These are phyloP conservation scores for Cladosporium sphaerospermum DNA, from an alignment of 2,329 filamentous ascomycete genomes.

Conservation along the genomic window DNA sequence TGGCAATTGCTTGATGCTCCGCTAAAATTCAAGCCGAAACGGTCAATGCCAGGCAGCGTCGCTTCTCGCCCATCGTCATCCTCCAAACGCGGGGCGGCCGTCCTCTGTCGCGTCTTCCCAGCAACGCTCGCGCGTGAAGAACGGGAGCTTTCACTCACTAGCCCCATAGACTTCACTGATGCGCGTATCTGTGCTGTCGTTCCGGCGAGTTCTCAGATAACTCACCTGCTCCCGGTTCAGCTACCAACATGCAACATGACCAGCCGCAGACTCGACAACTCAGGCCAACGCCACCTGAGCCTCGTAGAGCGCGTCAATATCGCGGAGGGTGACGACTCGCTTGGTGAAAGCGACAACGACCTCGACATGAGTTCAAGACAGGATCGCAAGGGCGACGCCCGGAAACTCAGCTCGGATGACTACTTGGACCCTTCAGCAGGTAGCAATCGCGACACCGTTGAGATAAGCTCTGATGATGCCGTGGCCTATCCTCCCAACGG, in stretches of 20 bases:
- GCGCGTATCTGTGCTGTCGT: no score
- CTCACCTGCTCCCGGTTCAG: no score
- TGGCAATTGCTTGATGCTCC: not conserved
- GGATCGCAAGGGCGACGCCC: not conserved
- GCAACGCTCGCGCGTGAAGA: no score
- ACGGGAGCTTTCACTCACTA: no score
- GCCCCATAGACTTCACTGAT: no score
- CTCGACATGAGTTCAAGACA: constrained; percentile 11
- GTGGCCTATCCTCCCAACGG: not conserved
- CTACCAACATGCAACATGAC: constrained; percentile 15
- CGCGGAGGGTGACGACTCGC: constrained; percentile 16
- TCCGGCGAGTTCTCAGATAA: not conserved
- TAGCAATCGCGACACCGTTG: constrained; percentile 1
- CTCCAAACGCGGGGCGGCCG: no score
- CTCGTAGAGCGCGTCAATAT: constrained; percentile 16
- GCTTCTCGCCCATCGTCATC: no score
- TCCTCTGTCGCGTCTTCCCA: no score
- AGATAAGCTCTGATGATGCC: constrained; percentile 17
- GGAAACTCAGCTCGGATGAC: constrained; percentile 17
- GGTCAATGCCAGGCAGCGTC: no score
- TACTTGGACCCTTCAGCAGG: constrained; percentile 14
- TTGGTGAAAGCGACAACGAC: constrained; percentile 14
- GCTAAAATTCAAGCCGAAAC: no score
- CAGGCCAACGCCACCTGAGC: constrained; percentile 9
- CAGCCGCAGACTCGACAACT: constrained; percentile 10